These are phyloP conservation scores for Podospora sp. DNA, from an alignment of 495 filamentous ascomycete species.

Conservation along the genomic window DNA sequence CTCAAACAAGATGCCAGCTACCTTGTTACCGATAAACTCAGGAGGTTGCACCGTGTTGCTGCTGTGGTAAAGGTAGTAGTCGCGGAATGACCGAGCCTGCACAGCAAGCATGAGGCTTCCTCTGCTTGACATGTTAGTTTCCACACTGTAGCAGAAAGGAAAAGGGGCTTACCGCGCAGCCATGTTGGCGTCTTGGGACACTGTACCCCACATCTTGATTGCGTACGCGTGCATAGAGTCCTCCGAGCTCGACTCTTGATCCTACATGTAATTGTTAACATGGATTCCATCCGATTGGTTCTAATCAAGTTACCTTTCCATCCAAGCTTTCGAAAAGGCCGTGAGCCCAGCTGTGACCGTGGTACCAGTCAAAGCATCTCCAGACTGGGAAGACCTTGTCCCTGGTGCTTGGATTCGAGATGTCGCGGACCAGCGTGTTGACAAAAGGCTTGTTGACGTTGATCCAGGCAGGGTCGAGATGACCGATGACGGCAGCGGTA, in stretches of 20 bases:
- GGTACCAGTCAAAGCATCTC: conserved; percentile 90
- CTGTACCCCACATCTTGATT: conserved; percentile 90
- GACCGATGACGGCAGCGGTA: conserved; percentile 80
- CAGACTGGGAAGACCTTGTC: conserved; percentile 84
- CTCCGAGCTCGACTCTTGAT: conserved; percentile 90
- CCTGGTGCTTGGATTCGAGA: conserved; percentile 70
- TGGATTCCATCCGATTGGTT: not conserved
- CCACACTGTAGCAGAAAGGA: not conserved
- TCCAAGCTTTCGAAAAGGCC: conserved; percentile 90
- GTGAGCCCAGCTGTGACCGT: conserved; percentile 95
- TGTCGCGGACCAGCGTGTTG: conserved; percentile 75
- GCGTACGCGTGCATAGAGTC: conserved; percentile 88
- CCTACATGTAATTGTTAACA: conserved; percentile 34
- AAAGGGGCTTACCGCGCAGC: conserved; percentile 62
- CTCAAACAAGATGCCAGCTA: conserved; percentile 92
- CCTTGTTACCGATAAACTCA: conserved; percentile 81
- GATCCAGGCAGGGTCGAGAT: conserved; percentile 79
- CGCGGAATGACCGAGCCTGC: conserved; percentile 65
- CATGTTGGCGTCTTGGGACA: conserved; percentile 73
- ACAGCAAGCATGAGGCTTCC: conserved; percentile 85
- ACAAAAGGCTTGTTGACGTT: conserved; percentile 73
- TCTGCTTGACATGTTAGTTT: conserved; percentile 28
- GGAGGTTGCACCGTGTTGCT: conserved; percentile 75
- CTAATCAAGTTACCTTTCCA: conserved; percentile 59
- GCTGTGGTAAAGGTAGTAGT: conserved; percentile 78